A percentile compares a stretch with the other conserved stretches of the same genome.
Conservation (phyloP, 179 eudicot species). For the Gypsophila paniculata region DNA sequence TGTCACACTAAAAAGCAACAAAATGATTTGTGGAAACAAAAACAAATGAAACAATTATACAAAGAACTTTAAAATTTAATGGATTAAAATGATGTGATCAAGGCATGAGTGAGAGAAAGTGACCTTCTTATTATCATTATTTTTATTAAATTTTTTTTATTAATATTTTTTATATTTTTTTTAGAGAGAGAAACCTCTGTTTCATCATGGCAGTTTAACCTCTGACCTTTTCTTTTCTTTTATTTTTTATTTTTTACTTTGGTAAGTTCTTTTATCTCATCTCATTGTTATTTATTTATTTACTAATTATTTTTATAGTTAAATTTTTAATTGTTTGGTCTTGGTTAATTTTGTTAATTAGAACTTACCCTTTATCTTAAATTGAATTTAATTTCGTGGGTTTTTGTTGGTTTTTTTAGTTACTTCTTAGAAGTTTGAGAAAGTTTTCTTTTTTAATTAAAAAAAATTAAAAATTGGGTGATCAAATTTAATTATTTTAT, state of each 20-base stretch:
- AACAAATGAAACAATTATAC: too few species aligned
- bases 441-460: background rate
- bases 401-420: background rate
- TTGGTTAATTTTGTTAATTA: background rate
- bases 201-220: constrained; percentile 4
- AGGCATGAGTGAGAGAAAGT: constrained; percentile 28
- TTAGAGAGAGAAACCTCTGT: constrained; percentile 21
- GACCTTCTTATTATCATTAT: background rate
- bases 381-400: background rate
- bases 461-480: too few species aligned
- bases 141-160: too few species aligned
- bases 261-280: constrained; percentile 16
- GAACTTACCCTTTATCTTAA: background rate
- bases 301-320: background rate
- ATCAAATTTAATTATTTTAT: background rate
- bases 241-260: constrained; percentile 1
- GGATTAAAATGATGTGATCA: constrained; percentile 34
- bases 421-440: background rate
- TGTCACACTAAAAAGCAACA: background rate
- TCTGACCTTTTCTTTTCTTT: constrained; percentile 1
- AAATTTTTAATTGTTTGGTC: background rate
- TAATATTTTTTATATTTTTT: background rate
- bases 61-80: constrained; percentile 2
- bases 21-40: constrained; percentile 7
- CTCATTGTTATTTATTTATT: background rate